Evolutionary conservation across 345 rosid genomes (phyloP), one percentile per base, ranked within the genome.

Genomic region (Mercurialis annua): DNA sequence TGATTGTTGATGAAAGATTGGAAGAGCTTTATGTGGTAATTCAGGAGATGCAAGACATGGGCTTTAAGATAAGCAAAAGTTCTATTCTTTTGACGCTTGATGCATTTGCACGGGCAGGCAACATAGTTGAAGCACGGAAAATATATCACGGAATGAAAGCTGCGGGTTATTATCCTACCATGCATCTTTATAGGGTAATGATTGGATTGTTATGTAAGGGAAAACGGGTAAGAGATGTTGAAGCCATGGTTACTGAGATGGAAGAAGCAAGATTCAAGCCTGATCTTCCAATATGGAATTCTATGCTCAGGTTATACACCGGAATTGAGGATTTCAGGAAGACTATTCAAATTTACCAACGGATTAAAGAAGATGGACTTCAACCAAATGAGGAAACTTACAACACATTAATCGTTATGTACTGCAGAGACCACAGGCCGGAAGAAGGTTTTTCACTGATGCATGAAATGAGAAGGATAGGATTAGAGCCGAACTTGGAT

Each of bases 61-160:
- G 97, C 65, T 86, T 88, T 74, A 82, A 89, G 76, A 87, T 90
- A 58, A 89, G 96, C 83, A 93, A 87, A 81, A 89, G 94, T 77
- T 89, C 96, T 64, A 90, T 89, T 78, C 82, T 89, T 71, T 76
- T 90, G 80, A 90, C 85, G 87, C 92, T 93, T 54, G 90, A 89
- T 62, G 96, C 98, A 72, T 93, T 93, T 81, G 87, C 90, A 49
- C 76, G 72, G 69, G 84, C 83, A 52, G 94, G 92, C 71, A 87
- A 93, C 74, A 73, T 90, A 68, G 81, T 86, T 75, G 98, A 93
- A 84, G 97, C 85, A 64, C 87, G 86, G 85, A 93, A 93, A 79
- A 89, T 90, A 77, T 90, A 90, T 77, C 77, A 77, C 71, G 94
- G 98, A 75, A 90, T 93, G 98, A 90, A 85, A 81, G 97, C 97